Base-by-base conservation (phyloP, 169 alveolate species). In the Plasmodium chabaudi region DNA sequence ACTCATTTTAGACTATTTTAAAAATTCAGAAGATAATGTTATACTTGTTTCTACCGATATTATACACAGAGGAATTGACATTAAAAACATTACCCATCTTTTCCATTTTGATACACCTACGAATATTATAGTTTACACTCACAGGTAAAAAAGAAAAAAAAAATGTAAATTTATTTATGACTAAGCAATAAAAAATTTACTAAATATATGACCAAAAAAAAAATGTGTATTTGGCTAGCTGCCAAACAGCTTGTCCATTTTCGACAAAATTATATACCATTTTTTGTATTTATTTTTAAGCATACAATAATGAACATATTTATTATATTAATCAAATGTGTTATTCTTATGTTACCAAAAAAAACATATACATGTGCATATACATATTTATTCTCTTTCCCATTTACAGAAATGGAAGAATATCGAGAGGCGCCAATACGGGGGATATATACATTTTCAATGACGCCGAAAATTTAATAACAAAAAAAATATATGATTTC, bases 21-120 rank as follows among this genome's bases (percentile, higher is more conserved):
- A 95, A 68, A 93, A 89, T 34, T 98, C 98, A 17, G 92, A 94
- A 27, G 42, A 34, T 34, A 84, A 92, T 51, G 97, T 95, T 73
- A 95, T 98, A 63, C 92, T 98, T 64, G 98, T 97, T 12, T 97
- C 99, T 63, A 97, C 99, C 1, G 99, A 98, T 90, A 96, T 98
- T 5, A 98, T 98, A 5, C 97, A 98, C 69, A 90, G 99, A 87
- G 99, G 99, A 10, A 86, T 98, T 27, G 99, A 98, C 92, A 95
- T 98, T 39, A 97, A 95, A 9, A 95, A 95, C 42, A 97, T 98
- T 21, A 93, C 95, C 34, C 96, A 94, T 74, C 99, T 98, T 34
- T 93, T 98, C 1, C 97, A 98, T 91, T 96, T 96, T 77, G 99
- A 97, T 92, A 95, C 97, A 61, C 99, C 99, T 4, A 92, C 93